Evolutionary conservation across 352 stramenopile species (phyloP).

Genomic region (Phytophthora vignae): DNA sequence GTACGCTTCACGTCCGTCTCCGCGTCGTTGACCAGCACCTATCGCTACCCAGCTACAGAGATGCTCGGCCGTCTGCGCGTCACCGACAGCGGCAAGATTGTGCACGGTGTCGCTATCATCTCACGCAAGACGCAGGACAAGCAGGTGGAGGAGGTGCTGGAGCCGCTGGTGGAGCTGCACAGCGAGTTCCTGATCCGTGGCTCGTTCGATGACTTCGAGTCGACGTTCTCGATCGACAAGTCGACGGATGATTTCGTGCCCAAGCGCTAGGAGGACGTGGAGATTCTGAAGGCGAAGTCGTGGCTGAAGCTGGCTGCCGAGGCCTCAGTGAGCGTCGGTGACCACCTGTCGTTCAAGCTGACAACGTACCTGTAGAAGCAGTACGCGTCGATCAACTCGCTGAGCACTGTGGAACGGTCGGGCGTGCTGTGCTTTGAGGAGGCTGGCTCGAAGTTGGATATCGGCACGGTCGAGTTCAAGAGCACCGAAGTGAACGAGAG

Average conservation of each 20-base stretch:
- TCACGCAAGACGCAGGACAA: slow-evolving; percentile 64
- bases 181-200: slow-evolving; percentile 90
- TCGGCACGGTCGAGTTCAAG: slow-evolving; percentile 45
- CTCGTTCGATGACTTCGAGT: slow-evolving; percentile 70
- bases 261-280: slow-evolving; percentile 46
- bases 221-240: slow-evolving; percentile 10
- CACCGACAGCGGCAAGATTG: slow-evolving; percentile 81
- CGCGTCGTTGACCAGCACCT: too few species aligned
- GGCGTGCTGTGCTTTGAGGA: slow-evolving; percentile 55
- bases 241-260: slow-evolving; percentile 53
- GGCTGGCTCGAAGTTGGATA: slow-evolving; percentile 40
- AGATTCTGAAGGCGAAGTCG: slow-evolving; percentile 71
- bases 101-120: slow-evolving; percentile 74
- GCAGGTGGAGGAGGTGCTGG: slow-evolving; percentile 60
- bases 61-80: slow-evolving; percentile 81
- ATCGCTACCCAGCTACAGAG: too few species aligned
- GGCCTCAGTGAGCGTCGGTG: too few species aligned
- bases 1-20: too few species aligned
- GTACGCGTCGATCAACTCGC: slow-evolving; percentile 51
- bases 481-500: slow-evolving; percentile 56
- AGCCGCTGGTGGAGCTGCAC: slow-evolving; percentile 77
- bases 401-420: slow-evolving; percentile 59
- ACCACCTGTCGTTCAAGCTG: slow-evolving; percentile 54
- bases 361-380: slow-evolving; percentile 66
- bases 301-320: slow-evolving; percentile 60